Conservation (phyloP, 2,329 filamentous ascomycete species). For the Talaromyces marneffei region DNA sequence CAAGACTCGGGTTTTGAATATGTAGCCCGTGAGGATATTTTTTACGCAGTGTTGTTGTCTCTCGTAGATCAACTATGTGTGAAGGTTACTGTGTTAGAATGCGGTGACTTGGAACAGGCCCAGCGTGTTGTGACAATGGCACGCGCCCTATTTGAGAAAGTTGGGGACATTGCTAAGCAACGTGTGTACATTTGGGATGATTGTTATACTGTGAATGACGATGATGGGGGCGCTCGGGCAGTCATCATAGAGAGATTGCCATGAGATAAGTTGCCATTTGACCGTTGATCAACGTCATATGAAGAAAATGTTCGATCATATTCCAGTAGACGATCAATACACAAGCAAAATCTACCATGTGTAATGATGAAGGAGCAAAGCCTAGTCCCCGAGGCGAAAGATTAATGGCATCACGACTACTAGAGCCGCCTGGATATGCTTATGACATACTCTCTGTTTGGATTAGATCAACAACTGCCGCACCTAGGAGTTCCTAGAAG, state of each 20-base stretch:
- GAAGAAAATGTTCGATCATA: neutral
- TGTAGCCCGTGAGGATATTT: constrained; percentile 27
- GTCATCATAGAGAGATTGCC: constrained; percentile 6
- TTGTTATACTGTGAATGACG: neutral
- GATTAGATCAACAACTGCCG: neutral
- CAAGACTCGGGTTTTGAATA: neutral
- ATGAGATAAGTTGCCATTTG: neutral
- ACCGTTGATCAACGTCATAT: neutral
- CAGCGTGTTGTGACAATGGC: constrained; percentile 22
- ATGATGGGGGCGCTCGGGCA: constrained; percentile 9
- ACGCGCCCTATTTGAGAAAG: neutral
- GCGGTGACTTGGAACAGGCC: constrained; percentile 31
- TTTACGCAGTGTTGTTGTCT: constrained; percentile 31
- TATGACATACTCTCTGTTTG: neutral
- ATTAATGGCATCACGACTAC: neutral
- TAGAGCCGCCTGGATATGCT: neutral
- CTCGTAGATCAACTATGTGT: constrained; percentile 22
- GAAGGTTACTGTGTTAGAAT: constrained; percentile 32
- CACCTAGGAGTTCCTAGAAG: neutral
- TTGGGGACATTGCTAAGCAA: neutral
- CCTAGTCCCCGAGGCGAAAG: neutral
- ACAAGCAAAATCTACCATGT: neutral
- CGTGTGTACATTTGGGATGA: constrained; percentile 9
- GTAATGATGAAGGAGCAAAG: neutral
- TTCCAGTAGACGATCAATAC: neutral